Evolutionary conservation across 306 rosid genomes (phyloP).

Genomic region (Quercus aquifolioides): DNA sequence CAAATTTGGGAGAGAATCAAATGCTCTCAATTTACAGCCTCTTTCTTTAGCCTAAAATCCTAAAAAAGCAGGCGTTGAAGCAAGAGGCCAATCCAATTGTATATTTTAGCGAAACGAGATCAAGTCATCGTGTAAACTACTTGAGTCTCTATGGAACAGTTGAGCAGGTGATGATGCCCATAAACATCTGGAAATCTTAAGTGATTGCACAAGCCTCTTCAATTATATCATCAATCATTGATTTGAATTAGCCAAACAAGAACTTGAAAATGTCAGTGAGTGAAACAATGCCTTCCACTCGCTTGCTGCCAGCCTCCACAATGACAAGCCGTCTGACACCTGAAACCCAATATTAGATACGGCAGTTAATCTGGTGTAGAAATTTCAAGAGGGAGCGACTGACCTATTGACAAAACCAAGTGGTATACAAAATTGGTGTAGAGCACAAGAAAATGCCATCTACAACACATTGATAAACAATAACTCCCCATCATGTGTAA

Average conservation of each 20-base stretch:
- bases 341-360: constrained; percentile 26
- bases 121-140: constrained; percentile 36
- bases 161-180: constrained; percentile 25
- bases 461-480: background rate
- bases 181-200: constrained; percentile 26
- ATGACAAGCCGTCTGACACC: constrained; percentile 87
- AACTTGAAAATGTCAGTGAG: constrained; percentile 84
- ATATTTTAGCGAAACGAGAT: constrained; percentile 44
- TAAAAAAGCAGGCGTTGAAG: constrained; percentile 65
- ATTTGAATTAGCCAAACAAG: constrained; percentile 59
- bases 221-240: constrained; percentile 25
- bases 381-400: constrained; percentile 8
- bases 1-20: constrained; percentile 44
- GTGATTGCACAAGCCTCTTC: constrained; percentile 29
- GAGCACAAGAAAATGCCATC: background rate
- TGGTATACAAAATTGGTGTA: background rate
- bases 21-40: constrained; percentile 70
- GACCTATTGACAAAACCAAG: background rate
- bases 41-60: constrained; percentile 73
- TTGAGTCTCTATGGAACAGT: constrained; percentile 30
- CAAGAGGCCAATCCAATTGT: constrained; percentile 65
- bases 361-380: background rate
- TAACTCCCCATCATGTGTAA: background rate
- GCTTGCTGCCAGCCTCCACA: constrained; percentile 99
- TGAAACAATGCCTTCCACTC: constrained; percentile 87